Evolutionary conservation across 225 moss, liverwort and hornwort genomes (phyloP).

Genomic region (Pseudoscleropodium purum): DNA sequence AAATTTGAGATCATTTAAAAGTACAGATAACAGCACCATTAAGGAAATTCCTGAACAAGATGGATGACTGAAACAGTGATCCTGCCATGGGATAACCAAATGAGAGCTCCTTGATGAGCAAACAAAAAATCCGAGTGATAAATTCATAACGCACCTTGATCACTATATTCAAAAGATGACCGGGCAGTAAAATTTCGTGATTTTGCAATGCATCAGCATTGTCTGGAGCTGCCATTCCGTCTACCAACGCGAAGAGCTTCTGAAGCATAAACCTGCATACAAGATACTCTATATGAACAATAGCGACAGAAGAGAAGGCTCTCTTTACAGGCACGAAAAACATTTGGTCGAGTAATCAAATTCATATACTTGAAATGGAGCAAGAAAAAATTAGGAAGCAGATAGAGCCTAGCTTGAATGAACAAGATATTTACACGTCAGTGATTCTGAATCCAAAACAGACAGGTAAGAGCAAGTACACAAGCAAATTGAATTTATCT

Average conservation of each 20-base stretch:
- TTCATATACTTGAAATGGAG: background rate
- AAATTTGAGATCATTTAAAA: background rate
- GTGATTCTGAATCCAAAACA: background rate
- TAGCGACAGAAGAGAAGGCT: background rate
- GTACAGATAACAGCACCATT: background rate
- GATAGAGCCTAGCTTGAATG: background rate
- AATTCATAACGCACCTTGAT: constrained; percentile 51
- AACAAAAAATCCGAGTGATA: background rate
- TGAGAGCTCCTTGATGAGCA: background rate
- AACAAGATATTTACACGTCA: background rate
- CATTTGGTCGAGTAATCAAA: background rate
- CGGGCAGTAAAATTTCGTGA: constrained; percentile 82
- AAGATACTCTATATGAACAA: background rate
- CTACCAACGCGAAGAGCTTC: constrained; percentile 87
- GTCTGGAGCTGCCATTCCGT: constrained; percentile 81
- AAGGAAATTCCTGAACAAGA: background rate
- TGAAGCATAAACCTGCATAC: constrained; percentile 88
- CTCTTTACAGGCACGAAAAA: background rate
- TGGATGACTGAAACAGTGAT: background rate
- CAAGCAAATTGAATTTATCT: constrained; percentile 85
- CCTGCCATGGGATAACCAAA: background rate
- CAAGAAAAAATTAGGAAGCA: background rate
- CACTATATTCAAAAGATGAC: constrained; percentile 78
- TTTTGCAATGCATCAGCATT: constrained; percentile 88
- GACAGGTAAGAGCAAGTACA: constrained; percentile 38